phyloP scores from a whole-genome alignment of 2,329 filamentous ascomycete genomes.

The Fusarium ambrosium region DNA sequence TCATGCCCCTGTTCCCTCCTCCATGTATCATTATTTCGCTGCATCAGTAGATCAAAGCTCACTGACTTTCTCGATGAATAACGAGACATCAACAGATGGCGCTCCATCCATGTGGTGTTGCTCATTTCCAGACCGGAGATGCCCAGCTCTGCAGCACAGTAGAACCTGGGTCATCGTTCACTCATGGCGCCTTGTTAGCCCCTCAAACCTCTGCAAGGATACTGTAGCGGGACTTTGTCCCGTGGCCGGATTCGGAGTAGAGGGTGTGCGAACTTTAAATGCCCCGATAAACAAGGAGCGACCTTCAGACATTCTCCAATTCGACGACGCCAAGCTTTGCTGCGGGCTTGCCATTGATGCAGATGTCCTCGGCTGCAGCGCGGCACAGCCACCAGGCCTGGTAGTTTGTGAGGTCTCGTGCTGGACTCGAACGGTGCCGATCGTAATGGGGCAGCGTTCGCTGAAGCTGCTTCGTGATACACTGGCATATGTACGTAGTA shows the following conservation, averaged over 20 bases:
- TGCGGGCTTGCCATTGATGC: neutral
- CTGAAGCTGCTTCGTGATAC: neutral
- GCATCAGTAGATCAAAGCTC: neutral
- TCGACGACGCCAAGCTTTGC: conserved; percentile 2
- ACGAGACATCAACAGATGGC: neutral
- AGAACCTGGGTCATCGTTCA: conserved; percentile 12
- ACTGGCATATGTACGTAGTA: neutral
- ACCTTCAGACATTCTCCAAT: conserved; percentile 8
- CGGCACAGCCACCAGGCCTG: conserved; percentile 4
- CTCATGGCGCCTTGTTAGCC: conserved; percentile 11
- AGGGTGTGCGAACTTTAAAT: conserved; percentile 5
- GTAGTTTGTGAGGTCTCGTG: conserved; percentile 5
- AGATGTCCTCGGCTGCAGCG: conserved; percentile 11
- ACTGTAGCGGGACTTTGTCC: neutral
- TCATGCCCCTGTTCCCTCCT: conserved; percentile 9
- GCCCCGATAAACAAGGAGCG: neutral
- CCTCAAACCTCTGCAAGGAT: neutral
- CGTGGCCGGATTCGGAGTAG: conserved; percentile 6
- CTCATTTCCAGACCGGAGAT: neutral
- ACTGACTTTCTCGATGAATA: neutral
- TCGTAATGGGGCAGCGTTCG: neutral
- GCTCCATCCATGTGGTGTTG: neutral
- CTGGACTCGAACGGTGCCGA: neutral
- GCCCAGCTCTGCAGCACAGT: neutral
- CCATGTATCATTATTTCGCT: neutral